These are phyloP conservation scores for Microcera coccophila DNA, from an alignment of 2,329 filamentous ascomycete genomes.

Conservation along the genomic window DNA sequence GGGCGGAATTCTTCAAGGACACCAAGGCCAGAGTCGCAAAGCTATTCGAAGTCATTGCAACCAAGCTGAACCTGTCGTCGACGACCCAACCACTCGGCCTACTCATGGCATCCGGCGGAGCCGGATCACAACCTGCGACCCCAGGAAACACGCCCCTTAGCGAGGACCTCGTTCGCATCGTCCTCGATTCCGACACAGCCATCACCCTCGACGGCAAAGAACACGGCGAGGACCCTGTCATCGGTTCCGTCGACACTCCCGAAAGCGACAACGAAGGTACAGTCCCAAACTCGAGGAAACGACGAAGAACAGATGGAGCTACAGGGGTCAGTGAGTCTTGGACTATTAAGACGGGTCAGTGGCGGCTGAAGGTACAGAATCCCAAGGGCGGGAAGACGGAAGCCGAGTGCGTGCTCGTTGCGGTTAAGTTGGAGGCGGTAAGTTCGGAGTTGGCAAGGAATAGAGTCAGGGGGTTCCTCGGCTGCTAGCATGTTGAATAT, in stretches of 20 bases:
- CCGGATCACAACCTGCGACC: conserved; percentile 57
- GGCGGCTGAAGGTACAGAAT: conserved; percentile 64
- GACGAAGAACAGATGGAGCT: conserved; percentile 40
- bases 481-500: conserved; percentile 7
- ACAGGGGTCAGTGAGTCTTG: conserved; percentile 46
- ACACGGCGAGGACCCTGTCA: conserved; percentile 30
- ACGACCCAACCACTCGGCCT: conserved; percentile 59
- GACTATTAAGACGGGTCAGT: conserved; percentile 66
- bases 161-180: conserved; percentile 64
- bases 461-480: conserved; percentile 59
- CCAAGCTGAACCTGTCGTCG: conserved; percentile 68
- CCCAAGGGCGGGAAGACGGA: conserved; percentile 46
- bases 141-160: conserved; percentile 67
- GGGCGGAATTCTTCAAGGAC: conserved; percentile 71
- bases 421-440: conserved; percentile 71
- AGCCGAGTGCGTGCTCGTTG: conserved; percentile 69
- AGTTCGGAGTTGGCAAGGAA: conserved; percentile 66
- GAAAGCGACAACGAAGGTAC: conserved; percentile 25
- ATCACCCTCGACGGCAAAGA: conserved; percentile 57
- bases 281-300: conserved; percentile 40
- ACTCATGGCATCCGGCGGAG: conserved; percentile 62
- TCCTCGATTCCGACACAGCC: conserved; percentile 57
- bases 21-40: conserved; percentile 66
- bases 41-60: conserved; percentile 75
- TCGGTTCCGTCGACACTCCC: conserved; percentile 24